Evolutionary conservation across 768 basidiomycete species (phyloP), one percentile per base, ranked within the genome.

Genomic region (Lactarius sanguifluus): DNA sequence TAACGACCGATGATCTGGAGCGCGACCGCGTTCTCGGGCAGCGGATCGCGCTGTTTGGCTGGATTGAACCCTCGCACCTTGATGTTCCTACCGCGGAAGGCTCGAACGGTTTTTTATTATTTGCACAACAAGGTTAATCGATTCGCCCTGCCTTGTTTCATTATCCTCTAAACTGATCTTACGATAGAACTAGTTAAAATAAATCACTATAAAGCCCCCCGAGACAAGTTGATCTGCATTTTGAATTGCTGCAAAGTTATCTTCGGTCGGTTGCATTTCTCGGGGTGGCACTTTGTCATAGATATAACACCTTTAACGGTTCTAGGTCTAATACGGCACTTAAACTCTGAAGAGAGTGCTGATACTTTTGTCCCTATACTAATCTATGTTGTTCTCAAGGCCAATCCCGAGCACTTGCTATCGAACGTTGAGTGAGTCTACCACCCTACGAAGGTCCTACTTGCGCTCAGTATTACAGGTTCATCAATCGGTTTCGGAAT

Each of bases 161-260:
- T 30, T n/a, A n/a, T 12, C 38, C 43, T 23, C 40, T 20, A 16
- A 20, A 32, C 32, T 36, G 40, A 62, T 5, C 45, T 58, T 43
- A 52, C 38, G 38, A 43, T 73, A 94, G 97, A 99, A 76, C 81
- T 99, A 52, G 77, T 94, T 71, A 98, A 98, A 82, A 90, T 99
- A 68, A 98, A 97, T 73, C 95, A 98, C 75, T 99, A 98, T 81
- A 98, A 98, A 76, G 97, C 97, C 12, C 97, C 97, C 9, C 84
- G 97, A 52, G 97, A 99, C 77, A 99, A 99, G 78, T 80, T 98
- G 60, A 98, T 99, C 63, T 98, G 97, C 76, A 91, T 98, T 45
- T 79, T 98, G 59, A 99, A 99, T 74, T 92, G 88, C 76, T 99
- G 96, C 86, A 99, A 99, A 80, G 94, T 99, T 76, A 98, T 99